Conservation (phyloP, 2,329 filamentous ascomycete species). For the Colletotrichum sp. region DNA sequence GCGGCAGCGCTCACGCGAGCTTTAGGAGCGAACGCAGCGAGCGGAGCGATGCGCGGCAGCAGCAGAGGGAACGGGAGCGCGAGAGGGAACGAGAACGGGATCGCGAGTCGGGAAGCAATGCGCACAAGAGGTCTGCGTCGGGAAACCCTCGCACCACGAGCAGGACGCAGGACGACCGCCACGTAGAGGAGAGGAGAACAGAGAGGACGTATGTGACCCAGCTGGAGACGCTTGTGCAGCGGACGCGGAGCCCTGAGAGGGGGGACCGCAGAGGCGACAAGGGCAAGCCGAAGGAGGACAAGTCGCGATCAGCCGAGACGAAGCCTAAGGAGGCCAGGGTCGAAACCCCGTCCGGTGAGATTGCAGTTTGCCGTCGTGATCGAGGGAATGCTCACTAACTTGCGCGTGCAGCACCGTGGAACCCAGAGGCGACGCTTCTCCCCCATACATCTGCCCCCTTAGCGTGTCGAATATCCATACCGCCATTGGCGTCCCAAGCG, state of each 20-base stretch:
- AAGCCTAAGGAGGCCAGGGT: constrained; percentile 48
- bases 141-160: constrained; percentile 58
- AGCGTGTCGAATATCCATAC: constrained; percentile 65
- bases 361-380: constrained; percentile 18
- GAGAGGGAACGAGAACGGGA: constrained; percentile 28
- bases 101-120: constrained; percentile 37
- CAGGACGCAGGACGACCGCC: constrained; percentile 45
- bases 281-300: constrained; percentile 37
- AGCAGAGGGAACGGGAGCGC: constrained; percentile 3
- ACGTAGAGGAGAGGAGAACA: constrained; percentile 60
- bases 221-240: constrained; percentile 65
- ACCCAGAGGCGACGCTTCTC: constrained; percentile 77
- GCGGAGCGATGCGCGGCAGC: constrained; percentile 10
- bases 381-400: not conserved
- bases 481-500: constrained; percentile 76
- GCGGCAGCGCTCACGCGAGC: constrained; percentile 25
- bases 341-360: constrained; percentile 54
- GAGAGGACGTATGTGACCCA: constrained; percentile 64
- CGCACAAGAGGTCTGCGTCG: constrained; percentile 64
- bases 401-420: constrained; percentile 65
- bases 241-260: constrained; percentile 64
- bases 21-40: constrained; percentile 35
- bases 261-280: constrained; percentile 51
- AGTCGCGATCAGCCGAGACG: constrained; percentile 49
- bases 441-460: constrained; percentile 73